Conservation (phyloP, 2,329 filamentous ascomycete species). For the Tolypocladium inflatum region DNA sequence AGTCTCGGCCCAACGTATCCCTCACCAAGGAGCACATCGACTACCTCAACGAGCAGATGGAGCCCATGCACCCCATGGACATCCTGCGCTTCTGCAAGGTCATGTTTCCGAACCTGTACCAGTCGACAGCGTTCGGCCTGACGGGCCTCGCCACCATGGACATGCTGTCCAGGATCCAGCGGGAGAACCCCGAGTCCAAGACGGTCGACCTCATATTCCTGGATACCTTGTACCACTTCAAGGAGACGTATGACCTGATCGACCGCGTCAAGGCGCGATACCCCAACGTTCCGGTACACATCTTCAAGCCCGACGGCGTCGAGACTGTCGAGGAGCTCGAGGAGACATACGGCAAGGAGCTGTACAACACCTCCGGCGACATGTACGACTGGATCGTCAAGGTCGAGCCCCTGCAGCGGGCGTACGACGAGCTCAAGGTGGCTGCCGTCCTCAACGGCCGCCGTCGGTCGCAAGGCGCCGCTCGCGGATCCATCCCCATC, state of each 20-base stretch:
- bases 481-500: conserved; percentile 82
- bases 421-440: conserved; percentile 79
- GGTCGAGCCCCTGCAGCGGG: conserved; percentile 89
- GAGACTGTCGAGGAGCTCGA: conserved; percentile 71
- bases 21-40: conserved; percentile 83
- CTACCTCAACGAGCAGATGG: conserved; percentile 83
- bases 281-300: conserved; percentile 69
- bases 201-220: conserved; percentile 66
- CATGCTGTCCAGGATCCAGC: conserved; percentile 69
- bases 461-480: conserved; percentile 83
- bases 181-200: conserved; percentile 49
- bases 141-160: conserved; percentile 76
- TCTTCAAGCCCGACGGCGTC: conserved; percentile 77
- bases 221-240: conserved; percentile 75
- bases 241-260: conserved; percentile 65
- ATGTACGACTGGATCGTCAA: conserved; percentile 97
- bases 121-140: conserved; percentile 75
- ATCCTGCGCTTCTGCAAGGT: conserved; percentile 88
- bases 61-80: conserved; percentile 80
- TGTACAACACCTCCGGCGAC: conserved; percentile 81
- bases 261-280: conserved; percentile 69
- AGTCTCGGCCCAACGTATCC: conserved; percentile 60
- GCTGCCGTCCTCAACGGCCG: conserved; percentile 88
- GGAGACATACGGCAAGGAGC: conserved; percentile 65
- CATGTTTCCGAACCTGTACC: conserved; percentile 81